Evolutionary conservation across 257 asterid species (phyloP), one percentile per base, ranked within the genome.

Genomic region (Nyctanthes arbortristis): DNA sequence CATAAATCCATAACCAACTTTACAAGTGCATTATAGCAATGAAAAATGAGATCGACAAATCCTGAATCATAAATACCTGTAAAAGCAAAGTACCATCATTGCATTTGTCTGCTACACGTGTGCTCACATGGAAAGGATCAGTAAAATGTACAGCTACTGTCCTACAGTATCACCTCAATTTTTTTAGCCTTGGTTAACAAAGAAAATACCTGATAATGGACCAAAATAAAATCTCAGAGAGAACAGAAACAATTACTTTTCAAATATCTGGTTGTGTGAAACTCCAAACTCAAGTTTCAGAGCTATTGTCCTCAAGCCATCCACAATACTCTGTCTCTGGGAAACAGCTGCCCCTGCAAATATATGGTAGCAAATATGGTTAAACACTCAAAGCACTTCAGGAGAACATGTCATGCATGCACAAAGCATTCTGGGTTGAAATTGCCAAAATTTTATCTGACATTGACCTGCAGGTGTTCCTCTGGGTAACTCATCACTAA

Each of bases 121-220:
- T 88, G 75, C 88, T 89, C 78, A 94, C 95, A 49, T 84, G 88
- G 76, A 94, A 94, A 69, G 99, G 99, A 75, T 94, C 95, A 1
- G 96, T 89, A 78, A 91, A 94, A 83, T 94, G 99, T 78, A 94
- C 96, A 29, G 97, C 97, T 75, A 94, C 73, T 52, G 97, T 94
- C 86, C 99, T 94, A 89, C 73, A 55, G 73, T 61, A 34, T 33
- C 71, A 68, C 22, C 35, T 54, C 73, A 74, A 75, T 67, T 43
- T 49, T 32, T 78, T 79, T 79, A 74, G 67, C 65, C 65, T 70
- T 74, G 69, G 75, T 57, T 64, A 65, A 67, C 61, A 57, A 60
- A 43, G 25, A 68, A 45, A 67, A 71, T 61, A 32, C 39, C n/a
- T 39, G 32, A 76, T 69, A 49, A 35, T 34, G 67, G 34, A 61